phyloP scores from a whole-genome alignment of 345 rosid genomes.

The Mercurialis annua region DNA sequence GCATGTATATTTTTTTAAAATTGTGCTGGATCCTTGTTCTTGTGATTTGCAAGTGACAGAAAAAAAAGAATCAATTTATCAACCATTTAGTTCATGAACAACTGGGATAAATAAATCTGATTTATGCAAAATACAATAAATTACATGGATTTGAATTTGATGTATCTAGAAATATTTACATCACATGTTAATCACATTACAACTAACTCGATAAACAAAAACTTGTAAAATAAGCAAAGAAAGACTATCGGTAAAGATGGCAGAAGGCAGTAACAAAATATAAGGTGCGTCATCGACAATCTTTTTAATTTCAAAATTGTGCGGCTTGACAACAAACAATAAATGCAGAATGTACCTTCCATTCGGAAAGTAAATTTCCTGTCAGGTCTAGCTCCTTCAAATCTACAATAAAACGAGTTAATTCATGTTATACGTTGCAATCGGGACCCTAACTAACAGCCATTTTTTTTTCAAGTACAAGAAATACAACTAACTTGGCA shows the following conservation, averaged over 20 bases:
- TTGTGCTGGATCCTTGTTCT: not conserved
- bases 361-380: slow-evolving; percentile 83
- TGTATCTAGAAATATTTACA: not conserved
- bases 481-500: not conserved
- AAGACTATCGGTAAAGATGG: too few relatives aligned
- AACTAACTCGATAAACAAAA: not conserved
- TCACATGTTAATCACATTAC: too few relatives aligned
- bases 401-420: slow-evolving; percentile 37
- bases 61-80: not conserved
- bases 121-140: not conserved
- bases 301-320: not conserved
- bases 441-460: not conserved
- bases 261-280: not conserved
- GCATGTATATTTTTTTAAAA: too few relatives aligned
- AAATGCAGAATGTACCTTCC: slow-evolving; percentile 55
- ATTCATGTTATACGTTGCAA: not conserved
- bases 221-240: not conserved
- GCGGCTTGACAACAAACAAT: not conserved
- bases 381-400: slow-evolving; percentile 80
- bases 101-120: not conserved
- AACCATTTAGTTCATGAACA: not conserved
- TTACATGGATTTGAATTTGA: too few relatives aligned
- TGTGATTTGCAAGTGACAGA: not conserved
- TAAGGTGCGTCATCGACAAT: not conserved
- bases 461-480: not conserved